Evolutionary conservation across 1,139 yeast species (phyloP), one percentile per base, ranked within the genome.

Genomic region (Suhomyces choctaworum): DNA sequence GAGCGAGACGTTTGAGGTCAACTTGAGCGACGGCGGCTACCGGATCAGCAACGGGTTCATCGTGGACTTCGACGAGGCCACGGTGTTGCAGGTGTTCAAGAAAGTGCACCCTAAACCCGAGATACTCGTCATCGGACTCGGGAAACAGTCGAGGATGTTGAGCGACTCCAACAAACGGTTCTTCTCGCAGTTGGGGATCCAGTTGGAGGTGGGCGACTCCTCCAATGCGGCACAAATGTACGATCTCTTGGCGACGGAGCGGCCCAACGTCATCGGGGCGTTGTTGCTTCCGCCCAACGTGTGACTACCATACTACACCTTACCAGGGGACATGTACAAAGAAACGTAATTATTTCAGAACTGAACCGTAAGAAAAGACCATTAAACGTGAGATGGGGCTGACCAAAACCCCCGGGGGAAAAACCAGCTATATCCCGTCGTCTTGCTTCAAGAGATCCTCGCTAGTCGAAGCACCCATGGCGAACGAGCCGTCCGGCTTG

Each of bases 101-200:
- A 64, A 78, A 8, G 61, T 82, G 2, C 80, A 81, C 53, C 95
- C 95, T 1, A 81, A 81, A 48, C 95, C 95, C 0, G 95, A 86
- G 52, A 65, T 86, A 25, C 51, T 84, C 32, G 81, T 84, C 5
- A 63, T 85, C 13, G 95, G 95, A 0, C 62, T 84, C 14, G 92
- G 92, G 0, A 64, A 66, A 39, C 69, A 73, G 45, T 73, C 86
- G 2, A 65, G 95, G 34, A 70, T 83, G 56, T 64, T 86, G 45
- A 74, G 80, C 23, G 80, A 77, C 9, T 48, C 58, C 10, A 81
- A 82, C 34, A 64, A 76, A 33, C 59, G 62, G 31, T 62, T 58
- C 42, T 66, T 86, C 35, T 68, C 73, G 12, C 57, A 66, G 2
- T 60, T 82, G 38, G 95, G 95, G 0, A 77, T 84, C 20, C 82